phyloP scores from a whole-genome alignment of 345 rosid genomes.

The Cardiospermum halicacabum region DNA sequence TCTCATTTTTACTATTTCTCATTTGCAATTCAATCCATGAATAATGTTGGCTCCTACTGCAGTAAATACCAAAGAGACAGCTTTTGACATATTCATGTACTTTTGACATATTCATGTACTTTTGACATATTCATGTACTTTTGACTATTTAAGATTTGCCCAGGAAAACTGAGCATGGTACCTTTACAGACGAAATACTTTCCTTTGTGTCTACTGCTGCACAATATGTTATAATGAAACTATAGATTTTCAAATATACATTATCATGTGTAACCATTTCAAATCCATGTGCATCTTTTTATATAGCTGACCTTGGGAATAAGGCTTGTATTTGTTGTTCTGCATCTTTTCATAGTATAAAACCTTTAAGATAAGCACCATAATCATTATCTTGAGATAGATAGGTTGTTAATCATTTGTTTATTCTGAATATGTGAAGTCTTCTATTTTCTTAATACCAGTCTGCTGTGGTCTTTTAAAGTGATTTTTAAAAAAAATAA shows the following conservation, averaged over 20 bases:
- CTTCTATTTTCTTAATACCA: not conserved
- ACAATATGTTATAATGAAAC: conserved; percentile 6
- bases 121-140: conserved; percentile 4
- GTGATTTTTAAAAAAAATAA: not conserved
- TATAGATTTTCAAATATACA: conserved; percentile 4
- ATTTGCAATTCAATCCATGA: conserved; percentile 3
- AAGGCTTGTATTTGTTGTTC: no score
- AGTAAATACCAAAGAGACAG: conserved; percentile 1
- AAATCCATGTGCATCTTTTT: no score
- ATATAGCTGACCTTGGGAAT: no score
- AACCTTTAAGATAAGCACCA: not conserved
- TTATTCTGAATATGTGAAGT: not conserved
- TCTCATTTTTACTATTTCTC: not conserved
- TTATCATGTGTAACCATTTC: no score
- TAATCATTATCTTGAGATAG: not conserved
- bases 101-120: no score
- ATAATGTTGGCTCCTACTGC: conserved; percentile 20
- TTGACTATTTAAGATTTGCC: conserved; percentile 3
- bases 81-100: conserved; percentile 3
- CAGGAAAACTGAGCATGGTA: conserved; percentile 3
- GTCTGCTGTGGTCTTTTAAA: not conserved
- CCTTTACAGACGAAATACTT: conserved; percentile 5
- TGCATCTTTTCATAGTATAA: not conserved
- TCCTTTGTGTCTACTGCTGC: conserved; percentile 3
- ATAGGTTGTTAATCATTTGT: not conserved